Evolutionary conservation across 106 monocot genomes (phyloP).

Genomic region (Dendrobium nobile): DNA sequence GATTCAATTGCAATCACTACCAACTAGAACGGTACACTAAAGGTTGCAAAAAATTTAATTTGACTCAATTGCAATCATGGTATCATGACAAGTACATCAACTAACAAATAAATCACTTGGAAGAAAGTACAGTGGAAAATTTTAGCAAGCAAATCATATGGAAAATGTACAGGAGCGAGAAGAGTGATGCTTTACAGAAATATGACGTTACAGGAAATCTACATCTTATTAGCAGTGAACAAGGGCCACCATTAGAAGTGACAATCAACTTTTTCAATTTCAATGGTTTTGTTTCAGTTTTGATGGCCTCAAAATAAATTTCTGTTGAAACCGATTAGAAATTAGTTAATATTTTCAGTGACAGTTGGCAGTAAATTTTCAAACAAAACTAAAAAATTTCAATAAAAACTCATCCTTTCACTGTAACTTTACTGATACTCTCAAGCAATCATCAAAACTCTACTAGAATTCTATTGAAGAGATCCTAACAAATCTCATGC

Average conservation of each 20-base stretch:
- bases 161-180: background rate
- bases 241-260: no score
- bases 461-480: background rate
- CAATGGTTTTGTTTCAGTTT: no score
- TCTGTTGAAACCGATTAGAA: background rate
- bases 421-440: background rate
- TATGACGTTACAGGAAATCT: background rate
- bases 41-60: background rate
- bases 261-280: no score
- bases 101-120: background rate
- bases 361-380: no score
- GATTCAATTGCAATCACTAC: background rate
- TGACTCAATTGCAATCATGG: background rate
- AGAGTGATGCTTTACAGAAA: background rate
- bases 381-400: background rate
- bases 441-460: background rate
- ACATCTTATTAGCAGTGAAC: no score
- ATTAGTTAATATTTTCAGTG: background rate
- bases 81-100: background rate
- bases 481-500: background rate
- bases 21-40: background rate
- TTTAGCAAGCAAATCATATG: background rate
- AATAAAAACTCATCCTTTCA: background rate
- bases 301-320: no score
- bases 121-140: background rate